These are phyloP conservation scores for Ustilago bromivora DNA, from an alignment of 1,284 basidiomycete genomes.

Conservation along the genomic window DNA sequence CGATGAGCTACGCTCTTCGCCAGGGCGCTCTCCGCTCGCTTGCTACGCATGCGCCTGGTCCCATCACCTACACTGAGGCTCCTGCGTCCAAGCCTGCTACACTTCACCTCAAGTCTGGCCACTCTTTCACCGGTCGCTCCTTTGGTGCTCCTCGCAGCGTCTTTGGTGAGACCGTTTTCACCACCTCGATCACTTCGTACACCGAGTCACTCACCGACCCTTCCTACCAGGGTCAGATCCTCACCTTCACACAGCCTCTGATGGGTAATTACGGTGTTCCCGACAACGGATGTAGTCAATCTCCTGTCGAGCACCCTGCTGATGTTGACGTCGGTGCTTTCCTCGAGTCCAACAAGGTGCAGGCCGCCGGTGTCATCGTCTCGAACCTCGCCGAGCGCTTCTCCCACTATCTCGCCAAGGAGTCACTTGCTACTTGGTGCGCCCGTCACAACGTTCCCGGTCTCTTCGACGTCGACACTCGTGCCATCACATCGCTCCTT, in stretches of 20 bases:
- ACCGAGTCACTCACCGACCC: conserved; percentile 99
- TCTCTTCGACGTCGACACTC: conserved; percentile 96
- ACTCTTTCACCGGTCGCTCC: conserved; percentile 87
- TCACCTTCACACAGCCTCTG: conserved; percentile 97
- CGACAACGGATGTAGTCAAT: conserved; percentile 73
- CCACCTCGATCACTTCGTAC: conserved; percentile 98
- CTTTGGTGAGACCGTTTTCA: conserved; percentile 98
- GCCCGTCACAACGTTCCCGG: conserved; percentile 88
- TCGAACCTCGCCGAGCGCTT: conserved; percentile 94
- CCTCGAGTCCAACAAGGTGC: conserved; percentile 88
- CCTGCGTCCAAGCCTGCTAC: conserved; percentile 76
- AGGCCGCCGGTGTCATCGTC: conserved; percentile 92
- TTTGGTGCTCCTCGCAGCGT: conserved; percentile 90
- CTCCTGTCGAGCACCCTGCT: conserved; percentile 73
- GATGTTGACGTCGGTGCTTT: conserved; percentile 71
- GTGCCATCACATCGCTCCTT: conserved; percentile 91
- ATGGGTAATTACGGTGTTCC: conserved; percentile 99
- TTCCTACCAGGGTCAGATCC: conserved; percentile 96
- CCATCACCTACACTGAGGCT: conserved; percentile 62
- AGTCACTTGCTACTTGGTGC: conserved; percentile 94
- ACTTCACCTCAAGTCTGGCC: conserved; percentile 91
- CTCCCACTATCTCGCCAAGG: conserved; percentile 93
- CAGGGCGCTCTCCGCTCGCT: conserved; percentile 26
- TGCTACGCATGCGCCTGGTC: conserved; percentile 36
- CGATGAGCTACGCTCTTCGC: conserved; percentile 13